phyloP scores from a whole-genome alignment of 2,329 filamentous ascomycete species.

The Cladosporium sp. region DNA sequence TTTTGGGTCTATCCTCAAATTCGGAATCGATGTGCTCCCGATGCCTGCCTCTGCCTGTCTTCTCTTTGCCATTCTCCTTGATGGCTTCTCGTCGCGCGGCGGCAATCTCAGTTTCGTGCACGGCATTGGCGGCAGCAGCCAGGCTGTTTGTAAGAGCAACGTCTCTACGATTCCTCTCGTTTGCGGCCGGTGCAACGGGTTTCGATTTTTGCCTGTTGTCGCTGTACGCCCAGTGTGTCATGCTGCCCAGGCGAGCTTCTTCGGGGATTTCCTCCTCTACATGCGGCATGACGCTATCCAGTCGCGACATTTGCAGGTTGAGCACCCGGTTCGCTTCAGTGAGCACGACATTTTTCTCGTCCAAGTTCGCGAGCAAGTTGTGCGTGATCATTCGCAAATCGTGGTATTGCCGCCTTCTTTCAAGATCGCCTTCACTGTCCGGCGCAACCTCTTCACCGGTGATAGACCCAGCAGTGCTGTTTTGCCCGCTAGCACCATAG shows the following conservation, averaged over 20 bases:
- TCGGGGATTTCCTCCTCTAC: constrained; percentile 87
- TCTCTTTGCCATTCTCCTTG: constrained; percentile 62
- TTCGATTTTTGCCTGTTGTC: constrained; percentile 58
- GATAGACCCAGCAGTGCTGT: constrained; percentile 21
- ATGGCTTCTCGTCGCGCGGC: constrained; percentile 73
- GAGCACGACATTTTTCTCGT: constrained; percentile 97
- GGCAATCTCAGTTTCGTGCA: constrained; percentile 76
- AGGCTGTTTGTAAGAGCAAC: constrained; percentile 66
- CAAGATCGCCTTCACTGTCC: constrained; percentile 46
- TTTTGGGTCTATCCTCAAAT: constrained; percentile 68
- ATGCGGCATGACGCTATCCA: constrained; percentile 81
- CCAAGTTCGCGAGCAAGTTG: constrained; percentile 81
- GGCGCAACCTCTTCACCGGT: constrained; percentile 22
- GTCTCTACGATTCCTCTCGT: constrained; percentile 71
- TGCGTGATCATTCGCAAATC: constrained; percentile 71
- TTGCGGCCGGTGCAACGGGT: constrained; percentile 42
- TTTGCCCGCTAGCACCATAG: constrained; percentile 13
- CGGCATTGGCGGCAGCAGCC: constrained; percentile 63
- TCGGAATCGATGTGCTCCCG: constrained; percentile 67
- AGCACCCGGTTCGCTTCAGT: constrained; percentile 87
- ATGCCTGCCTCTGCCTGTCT: constrained; percentile 58
- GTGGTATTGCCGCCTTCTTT: constrained; percentile 48
- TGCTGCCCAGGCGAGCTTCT: constrained; percentile 86
- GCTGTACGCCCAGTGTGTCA: constrained; percentile 91
- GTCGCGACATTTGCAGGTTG: constrained; percentile 72